A percentile compares a stretch with the other conserved stretches of the same genome.
Conservation (phyloP, 495 filamentous ascomycete species). For the Xylaria castorea region DNA sequence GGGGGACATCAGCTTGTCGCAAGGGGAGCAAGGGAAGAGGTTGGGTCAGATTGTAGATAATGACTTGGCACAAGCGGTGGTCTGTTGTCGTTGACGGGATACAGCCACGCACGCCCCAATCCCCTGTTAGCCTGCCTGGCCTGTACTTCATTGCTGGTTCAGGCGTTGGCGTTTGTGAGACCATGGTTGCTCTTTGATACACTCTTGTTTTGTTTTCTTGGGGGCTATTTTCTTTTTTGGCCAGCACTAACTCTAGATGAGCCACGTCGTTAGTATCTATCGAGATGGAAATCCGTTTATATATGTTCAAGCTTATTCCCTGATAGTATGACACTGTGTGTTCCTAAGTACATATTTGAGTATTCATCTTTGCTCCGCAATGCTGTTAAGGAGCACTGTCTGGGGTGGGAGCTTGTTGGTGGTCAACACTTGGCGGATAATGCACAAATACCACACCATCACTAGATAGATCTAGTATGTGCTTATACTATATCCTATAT, state of each 20-base stretch:
- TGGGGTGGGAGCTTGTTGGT: not conserved
- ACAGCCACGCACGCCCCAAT: conserved; percentile 4
- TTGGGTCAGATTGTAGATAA: conserved; percentile 20
- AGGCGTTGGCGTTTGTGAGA: conserved; percentile 44
- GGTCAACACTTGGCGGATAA: not conserved
- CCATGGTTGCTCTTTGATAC: conserved; percentile 35
- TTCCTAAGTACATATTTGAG: too few relatives aligned
- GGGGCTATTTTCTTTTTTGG: conserved; percentile 11
- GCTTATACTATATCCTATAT: not conserved
- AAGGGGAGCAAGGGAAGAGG: conserved; percentile 1
- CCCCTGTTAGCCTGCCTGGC: conserved; percentile 4
- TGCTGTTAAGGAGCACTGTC: not conserved
- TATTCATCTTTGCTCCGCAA: not conserved
- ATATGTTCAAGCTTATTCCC: not conserved
- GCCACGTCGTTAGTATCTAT: conserved; percentile 16
- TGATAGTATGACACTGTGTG: not conserved
- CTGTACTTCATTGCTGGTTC: conserved; percentile 13
- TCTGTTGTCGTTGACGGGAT: conserved; percentile 20
- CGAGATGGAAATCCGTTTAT: conserved; percentile 15
- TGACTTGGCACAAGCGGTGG: conserved; percentile 20
- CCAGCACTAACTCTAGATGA: conserved; percentile 17
- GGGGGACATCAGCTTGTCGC: conserved; percentile 26
- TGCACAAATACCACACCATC: not conserved
- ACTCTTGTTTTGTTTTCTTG: conserved; percentile 15
- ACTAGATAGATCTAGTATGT: not conserved